Conservation (phyloP, 2,329 filamentous ascomycete species). For the Beauveria varroae region DNA sequence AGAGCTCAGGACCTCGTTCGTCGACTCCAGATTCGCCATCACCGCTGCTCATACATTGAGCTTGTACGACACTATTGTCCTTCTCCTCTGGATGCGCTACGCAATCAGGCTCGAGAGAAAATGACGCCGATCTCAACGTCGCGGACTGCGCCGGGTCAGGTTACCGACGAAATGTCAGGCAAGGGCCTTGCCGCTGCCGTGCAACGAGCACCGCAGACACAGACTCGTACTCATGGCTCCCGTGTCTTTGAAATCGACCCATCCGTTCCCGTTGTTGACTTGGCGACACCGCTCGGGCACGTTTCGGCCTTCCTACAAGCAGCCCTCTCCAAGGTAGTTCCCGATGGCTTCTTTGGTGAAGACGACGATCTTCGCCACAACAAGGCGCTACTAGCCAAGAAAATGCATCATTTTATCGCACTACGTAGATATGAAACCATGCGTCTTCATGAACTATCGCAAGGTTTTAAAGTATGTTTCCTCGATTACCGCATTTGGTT, state of each 20-base stretch:
- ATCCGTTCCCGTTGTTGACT: slow-evolving; percentile 44
- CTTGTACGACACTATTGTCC: slow-evolving; percentile 79
- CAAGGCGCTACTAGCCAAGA: slow-evolving; percentile 50
- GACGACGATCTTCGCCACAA: slow-evolving; percentile 51
- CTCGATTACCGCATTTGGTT: slow-evolving; percentile 2
- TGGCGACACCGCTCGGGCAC: slow-evolving; percentile 58
- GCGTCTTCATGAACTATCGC: slow-evolving; percentile 68
- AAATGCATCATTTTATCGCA: slow-evolving; percentile 69
- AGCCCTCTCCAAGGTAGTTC: slow-evolving; percentile 64
- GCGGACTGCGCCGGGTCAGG: neutral
- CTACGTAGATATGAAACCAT: slow-evolving; percentile 76
- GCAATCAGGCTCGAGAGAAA: neutral
- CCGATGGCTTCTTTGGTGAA: slow-evolving; percentile 65
- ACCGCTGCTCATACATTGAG: slow-evolving; percentile 69
- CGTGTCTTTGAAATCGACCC: neutral
- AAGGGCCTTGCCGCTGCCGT: neutral
- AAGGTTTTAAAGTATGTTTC: slow-evolving; percentile 61
- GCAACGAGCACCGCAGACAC: neutral
- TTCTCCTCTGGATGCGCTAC: slow-evolving; percentile 22
- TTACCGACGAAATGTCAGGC: neutral
- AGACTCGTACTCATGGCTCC: neutral
- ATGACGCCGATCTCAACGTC: neutral
- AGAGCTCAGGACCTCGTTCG: slow-evolving; percentile 49
- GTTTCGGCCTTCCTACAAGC: slow-evolving; percentile 86
- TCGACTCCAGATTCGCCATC: slow-evolving; percentile 63